phyloP scores from a whole-genome alignment of 2,329 filamentous ascomycete species.

The Beauveria sp. region DNA sequence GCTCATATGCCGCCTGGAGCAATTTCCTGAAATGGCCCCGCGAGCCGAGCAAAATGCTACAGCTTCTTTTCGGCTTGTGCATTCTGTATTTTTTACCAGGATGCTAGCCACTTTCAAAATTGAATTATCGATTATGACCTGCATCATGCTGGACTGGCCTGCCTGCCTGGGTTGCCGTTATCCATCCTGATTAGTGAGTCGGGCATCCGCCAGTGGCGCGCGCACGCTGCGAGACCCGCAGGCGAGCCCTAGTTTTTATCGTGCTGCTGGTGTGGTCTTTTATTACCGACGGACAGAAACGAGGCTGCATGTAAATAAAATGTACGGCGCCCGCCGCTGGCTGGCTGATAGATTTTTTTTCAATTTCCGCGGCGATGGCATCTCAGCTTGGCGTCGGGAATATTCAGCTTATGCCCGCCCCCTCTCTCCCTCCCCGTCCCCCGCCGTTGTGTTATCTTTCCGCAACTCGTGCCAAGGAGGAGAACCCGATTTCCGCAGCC shows the following conservation, averaged over 20 bases:
- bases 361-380: background rate
- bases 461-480: too few relatives aligned
- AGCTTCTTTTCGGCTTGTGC: background rate
- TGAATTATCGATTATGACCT: background rate
- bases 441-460: too few relatives aligned
- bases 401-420: background rate
- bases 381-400: background rate
- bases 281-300: background rate
- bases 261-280: background rate
- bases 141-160: background rate
- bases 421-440: too few relatives aligned
- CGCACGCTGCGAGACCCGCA: slow-evolving; percentile 1
- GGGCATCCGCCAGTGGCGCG: background rate
- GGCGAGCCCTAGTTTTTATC: background rate
- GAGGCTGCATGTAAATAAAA: background rate
- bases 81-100: background rate
- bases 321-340: too few relatives aligned
- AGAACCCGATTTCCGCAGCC: too few relatives aligned
- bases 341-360: too few relatives aligned
- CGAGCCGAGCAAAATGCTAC: background rate
- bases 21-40: background rate
- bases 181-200: background rate
- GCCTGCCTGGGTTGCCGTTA: background rate
- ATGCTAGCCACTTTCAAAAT: background rate
- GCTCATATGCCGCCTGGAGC: background rate